phyloP scores from a whole-genome alignment of 768 basidiomycete species.

The Hemileccinum impolitum region DNA sequence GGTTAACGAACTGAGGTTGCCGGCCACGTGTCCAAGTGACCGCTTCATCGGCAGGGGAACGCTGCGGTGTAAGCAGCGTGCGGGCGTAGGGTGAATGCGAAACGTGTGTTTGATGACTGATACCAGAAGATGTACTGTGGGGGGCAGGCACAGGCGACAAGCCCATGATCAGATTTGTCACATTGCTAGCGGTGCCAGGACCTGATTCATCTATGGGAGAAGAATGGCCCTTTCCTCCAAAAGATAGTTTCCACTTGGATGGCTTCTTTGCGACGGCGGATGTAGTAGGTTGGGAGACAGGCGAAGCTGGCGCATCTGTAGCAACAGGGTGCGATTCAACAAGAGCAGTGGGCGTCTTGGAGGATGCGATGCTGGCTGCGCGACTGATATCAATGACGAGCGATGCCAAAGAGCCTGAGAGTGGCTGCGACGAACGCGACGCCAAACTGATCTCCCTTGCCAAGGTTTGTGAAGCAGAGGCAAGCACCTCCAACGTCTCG shows the following conservation, averaged over 20 bases:
- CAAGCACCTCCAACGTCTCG: conserved; percentile 65
- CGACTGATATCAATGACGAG: conserved; percentile 24
- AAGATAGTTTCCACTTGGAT: conserved; percentile 50
- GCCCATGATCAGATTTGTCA: conserved; percentile 72
- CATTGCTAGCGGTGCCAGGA: conserved; percentile 73
- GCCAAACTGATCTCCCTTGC: conserved; percentile 80
- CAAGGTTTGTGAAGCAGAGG: conserved; percentile 75
- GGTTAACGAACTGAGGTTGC: conserved; percentile 27
- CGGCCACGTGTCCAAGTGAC: conserved; percentile 52
- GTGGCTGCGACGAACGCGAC: conserved; percentile 42
- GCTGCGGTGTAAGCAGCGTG: conserved; percentile 31
- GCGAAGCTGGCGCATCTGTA: conserved; percentile 19
- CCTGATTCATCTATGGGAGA: conserved; percentile 33
- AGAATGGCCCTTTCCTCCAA: conserved; percentile 64
- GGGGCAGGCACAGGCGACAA: conserved; percentile 20
- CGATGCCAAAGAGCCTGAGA: conserved; percentile 12
- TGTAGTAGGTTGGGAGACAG: conserved; percentile 24
- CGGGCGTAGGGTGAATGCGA: conserved; percentile 24
- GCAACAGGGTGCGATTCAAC: conserved; percentile 12
- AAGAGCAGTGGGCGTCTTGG: conserved; percentile 42
- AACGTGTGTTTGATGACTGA: conserved; percentile 12
- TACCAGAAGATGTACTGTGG: not conserved
- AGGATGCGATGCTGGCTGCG: conserved; percentile 21
- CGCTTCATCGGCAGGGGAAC: conserved; percentile 38
- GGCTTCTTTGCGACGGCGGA: conserved; percentile 64